Evolutionary conservation across 768 basidiomycete genomes (phyloP), one percentile per base, ranked within the genome.

Genomic region (Coprinopsis strossmayeri): DNA sequence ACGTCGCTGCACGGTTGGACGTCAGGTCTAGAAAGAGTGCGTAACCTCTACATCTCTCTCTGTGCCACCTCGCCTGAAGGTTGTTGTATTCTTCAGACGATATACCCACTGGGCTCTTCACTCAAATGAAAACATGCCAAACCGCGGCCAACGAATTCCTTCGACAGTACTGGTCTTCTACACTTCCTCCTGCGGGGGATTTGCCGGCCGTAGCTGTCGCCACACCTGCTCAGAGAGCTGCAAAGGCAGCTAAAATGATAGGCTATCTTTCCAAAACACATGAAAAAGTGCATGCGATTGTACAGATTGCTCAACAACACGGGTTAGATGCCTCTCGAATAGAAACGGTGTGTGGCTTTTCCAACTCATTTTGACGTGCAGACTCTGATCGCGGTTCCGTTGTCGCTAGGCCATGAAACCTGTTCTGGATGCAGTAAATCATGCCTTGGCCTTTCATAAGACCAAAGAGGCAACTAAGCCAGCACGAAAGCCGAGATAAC

Each of bases 121-220:
- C 80, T 48, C 84, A 92, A 67, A 86, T 97, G 79, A 82, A 79
- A 15, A 87, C 87, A 0, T 91, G 89, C 59, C 92, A 96, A 60
- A 91, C 91, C 1, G 87, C 94, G 2, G 86, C 94, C 10, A 93
- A 91, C 59, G 96, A 99, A 61, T 96, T 98, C 63, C 72, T 99
- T 12, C 83, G 95, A 24, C 96, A 98, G 62, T 97, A 92, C 62
- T 98, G 94, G 93, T 77, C 84, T 1, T 79, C 91, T 1, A 78
- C 88, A 43, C 87, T 91, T 53, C 94, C 92, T 3, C 81, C 86
- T 4, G 64, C 75, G 0, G 69, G 74, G 15, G 87, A 87, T 42
- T 57, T 69, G 15, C 75, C 76, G 46, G 71, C 76, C 0, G 61
- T 78, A 2, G 67, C 70, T 3, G 55, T 68, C 0, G 69, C 79